phyloP scores from a whole-genome alignment of 345 rosid species.

The Aquilaria sinensis region DNA sequence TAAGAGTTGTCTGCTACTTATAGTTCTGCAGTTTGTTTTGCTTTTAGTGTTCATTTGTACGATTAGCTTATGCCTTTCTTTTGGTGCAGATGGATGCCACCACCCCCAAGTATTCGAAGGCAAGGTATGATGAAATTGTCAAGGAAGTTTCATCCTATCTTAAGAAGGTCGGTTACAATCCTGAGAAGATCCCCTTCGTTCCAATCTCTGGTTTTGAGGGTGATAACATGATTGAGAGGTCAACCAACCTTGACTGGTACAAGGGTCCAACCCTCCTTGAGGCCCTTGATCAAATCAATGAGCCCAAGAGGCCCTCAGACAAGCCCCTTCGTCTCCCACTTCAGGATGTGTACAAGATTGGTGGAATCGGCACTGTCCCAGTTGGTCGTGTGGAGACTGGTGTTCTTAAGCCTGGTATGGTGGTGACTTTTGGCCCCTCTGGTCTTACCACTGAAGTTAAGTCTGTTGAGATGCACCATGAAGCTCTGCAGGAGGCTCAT shows the following conservation, averaged over 20 bases:
- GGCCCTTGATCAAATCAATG: slow-evolving; percentile 25
- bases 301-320: slow-evolving; percentile 39
- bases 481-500: slow-evolving; percentile 18
- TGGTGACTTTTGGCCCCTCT: slow-evolving; percentile 18
- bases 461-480: slow-evolving; percentile 25
- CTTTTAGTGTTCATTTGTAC: too few species aligned
- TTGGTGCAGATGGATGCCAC: slow-evolving; percentile 32
- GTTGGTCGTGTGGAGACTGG: slow-evolving; percentile 50
- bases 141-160: slow-evolving; percentile 39
- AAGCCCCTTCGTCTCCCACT: slow-evolving; percentile 50
- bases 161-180: slow-evolving; percentile 36
- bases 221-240: slow-evolving; percentile 35
- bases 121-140: slow-evolving; percentile 35
- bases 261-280: slow-evolving; percentile 36
- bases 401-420: slow-evolving; percentile 20
- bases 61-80: slow-evolving; percentile 25
- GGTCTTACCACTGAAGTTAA: slow-evolving; percentile 21
- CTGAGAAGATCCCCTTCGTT: slow-evolving; percentile 29
- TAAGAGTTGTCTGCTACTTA: neutral
- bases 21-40: neutral
- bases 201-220: slow-evolving; percentile 33
- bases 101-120: slow-evolving; percentile 35
- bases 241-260: slow-evolving; percentile 36
- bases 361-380: slow-evolving; percentile 53
- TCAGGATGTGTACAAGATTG: slow-evolving; percentile 59